These are phyloP conservation scores for Spongispora temasekensis DNA, from an alignment of 1,284 basidiomycete genomes.

Conservation along the genomic window DNA sequence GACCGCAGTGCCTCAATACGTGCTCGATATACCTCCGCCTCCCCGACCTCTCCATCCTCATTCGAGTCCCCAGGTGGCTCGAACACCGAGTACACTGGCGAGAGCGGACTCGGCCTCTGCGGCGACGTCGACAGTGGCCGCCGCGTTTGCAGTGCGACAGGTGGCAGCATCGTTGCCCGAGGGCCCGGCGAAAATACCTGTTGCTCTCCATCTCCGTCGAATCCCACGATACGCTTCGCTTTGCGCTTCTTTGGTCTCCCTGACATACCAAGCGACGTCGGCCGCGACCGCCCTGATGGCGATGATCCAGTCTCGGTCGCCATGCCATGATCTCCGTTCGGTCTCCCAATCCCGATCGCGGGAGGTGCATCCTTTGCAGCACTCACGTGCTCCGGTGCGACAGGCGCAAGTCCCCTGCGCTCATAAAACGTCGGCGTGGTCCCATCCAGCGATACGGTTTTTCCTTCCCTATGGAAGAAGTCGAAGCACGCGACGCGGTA, in stretches of 20 bases:
- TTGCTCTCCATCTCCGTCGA: conserved; percentile 46
- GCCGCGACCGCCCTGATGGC: conserved; percentile 45
- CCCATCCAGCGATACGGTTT: conserved; percentile 74
- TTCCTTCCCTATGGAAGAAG: conserved; percentile 81
- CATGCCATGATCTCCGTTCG: conserved; percentile 28
- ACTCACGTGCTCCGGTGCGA: conserved; percentile 52
- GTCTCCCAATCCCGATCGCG: conserved; percentile 45
- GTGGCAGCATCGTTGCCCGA: conserved; percentile 6
- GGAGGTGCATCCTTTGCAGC: conserved; percentile 58
- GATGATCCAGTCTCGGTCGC: conserved; percentile 37
- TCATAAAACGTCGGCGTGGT: conserved; percentile 76
- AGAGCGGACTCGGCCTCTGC: conserved; percentile 40
- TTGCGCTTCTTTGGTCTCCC: conserved; percentile 55
- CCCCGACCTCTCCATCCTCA: conserved; percentile 30
- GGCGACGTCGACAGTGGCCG: conserved; percentile 51
- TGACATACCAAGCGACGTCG: conserved; percentile 42
- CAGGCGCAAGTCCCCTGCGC: conserved; percentile 55
- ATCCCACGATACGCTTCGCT: conserved; percentile 68
- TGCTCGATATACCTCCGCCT: conserved; percentile 71
- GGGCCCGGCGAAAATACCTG: conserved; percentile 32
- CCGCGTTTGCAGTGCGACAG: conserved; percentile 18
- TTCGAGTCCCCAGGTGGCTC: conserved; percentile 45
- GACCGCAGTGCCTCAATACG: conserved; percentile 78
- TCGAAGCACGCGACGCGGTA: conserved; percentile 81
- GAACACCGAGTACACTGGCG: conserved; percentile 45